Base-by-base conservation (phyloP, 192 early-diverging fungal genomes). In the Coemansia sp. region DNA sequence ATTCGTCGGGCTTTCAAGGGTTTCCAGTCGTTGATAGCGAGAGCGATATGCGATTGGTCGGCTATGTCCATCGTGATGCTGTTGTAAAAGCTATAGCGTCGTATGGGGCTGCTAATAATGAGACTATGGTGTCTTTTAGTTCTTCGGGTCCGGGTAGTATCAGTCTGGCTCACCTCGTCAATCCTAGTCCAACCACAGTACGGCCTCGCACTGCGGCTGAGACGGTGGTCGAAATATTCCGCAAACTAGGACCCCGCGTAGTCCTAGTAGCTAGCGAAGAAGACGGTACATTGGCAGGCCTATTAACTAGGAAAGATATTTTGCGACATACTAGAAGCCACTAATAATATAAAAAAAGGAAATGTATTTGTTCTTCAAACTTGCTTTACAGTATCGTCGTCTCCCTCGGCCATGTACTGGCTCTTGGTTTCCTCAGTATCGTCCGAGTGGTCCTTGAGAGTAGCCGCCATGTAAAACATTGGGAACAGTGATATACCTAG, bases 151-250 rank as follows among this genome's bases (percentile, higher is more conserved):
- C 20, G 34, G 20, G 16, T 33, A 13, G 38, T 62, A 39, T 62
- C 44, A 60, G 74, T 41, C 73, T 81, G 40, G 46, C 72, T 16
- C 63, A 46, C 29, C 66, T 68, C 40, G 82, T 87, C 57, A 70
- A 75, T 68, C 29, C 86, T 71, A 91, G 89, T n/a, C 92, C 93
- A 0, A 87, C 92, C 16, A 89, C 89, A 0, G 91, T 94, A 18
- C 79, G 89, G 15, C 92, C 92, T 22, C 84, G 88, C 34, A 81
- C 87, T 29, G 83, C 91, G 2, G 77, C 91, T 11, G 93, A 93
- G 65, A 92, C 91, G 0, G 90, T 91, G 0, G 84, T 93, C 70
- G 91, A 94, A 79, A 87, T 95, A 47, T 95, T 95, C 71, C 92
- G 91, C 62, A 93, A 95, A 80, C 86, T 94, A 62, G 93, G 92